These are phyloP conservation scores for Beta lomatogona DNA, from an alignment of 179 eudicot genomes.

Conservation along the genomic window DNA sequence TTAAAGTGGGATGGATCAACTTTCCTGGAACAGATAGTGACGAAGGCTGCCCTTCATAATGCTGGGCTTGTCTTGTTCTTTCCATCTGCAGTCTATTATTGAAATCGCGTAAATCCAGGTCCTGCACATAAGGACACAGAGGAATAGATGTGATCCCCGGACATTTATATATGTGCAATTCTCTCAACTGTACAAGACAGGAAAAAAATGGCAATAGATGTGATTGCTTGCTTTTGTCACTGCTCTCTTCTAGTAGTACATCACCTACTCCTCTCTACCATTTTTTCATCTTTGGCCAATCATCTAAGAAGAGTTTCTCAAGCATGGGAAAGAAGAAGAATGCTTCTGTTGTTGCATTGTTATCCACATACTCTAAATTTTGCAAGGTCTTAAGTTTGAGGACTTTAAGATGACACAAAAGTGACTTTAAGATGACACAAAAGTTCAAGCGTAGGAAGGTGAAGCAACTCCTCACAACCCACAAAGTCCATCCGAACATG, in stretches of 20 bases:
- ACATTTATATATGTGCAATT: conserved; percentile 4
- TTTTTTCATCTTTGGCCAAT: conserved; percentile 28
- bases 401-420: conserved; percentile 5
- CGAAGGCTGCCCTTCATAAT: too few relatives aligned
- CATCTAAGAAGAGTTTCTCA: background rate
- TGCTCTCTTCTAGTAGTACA: background rate
- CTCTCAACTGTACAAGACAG: conserved; percentile 2
- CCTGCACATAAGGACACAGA: too few relatives aligned
- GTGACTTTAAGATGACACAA: conserved; percentile 6
- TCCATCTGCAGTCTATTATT: too few relatives aligned
- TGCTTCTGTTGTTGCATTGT: background rate
- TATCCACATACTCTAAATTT: conserved; percentile 27
- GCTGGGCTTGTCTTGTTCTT: too few relatives aligned
- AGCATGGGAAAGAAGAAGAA: conserved; percentile 25
- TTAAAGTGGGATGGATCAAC: too few relatives aligned
- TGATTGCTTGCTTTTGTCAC: background rate
- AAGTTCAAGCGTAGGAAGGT: background rate
- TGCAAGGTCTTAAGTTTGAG: background rate
- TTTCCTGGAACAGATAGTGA: too few relatives aligned
- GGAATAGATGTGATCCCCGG: background rate
- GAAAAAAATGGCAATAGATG: background rate
- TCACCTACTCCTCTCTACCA: conserved; percentile 17
- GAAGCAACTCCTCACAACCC: too few relatives aligned
- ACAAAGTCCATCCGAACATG: too few relatives aligned
- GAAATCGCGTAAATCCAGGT: too few relatives aligned